Evolutionary conservation across 176 grass and related monocot species (phyloP).

Genomic region (Hsuehochloa calcarea): DNA sequence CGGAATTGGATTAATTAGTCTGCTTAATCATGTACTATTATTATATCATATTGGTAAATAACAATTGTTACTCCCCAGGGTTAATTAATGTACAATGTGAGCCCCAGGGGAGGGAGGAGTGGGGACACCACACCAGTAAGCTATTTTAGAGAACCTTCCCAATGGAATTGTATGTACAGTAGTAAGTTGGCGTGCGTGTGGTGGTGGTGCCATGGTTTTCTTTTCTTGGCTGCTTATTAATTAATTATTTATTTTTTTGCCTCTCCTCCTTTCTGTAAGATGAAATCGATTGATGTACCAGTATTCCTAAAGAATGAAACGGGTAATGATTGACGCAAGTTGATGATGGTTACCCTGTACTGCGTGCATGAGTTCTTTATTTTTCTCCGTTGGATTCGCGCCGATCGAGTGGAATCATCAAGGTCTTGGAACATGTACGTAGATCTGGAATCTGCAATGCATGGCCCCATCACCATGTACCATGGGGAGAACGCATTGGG

Average conservation of each 20-base stretch:
- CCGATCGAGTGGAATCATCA: background rate
- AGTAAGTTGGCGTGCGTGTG: background rate
- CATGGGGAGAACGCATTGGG: too few species aligned
- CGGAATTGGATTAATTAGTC: slow-evolving; percentile 22
- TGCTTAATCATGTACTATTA: slow-evolving; percentile 32
- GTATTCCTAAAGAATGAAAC: background rate
- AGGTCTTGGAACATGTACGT: background rate
- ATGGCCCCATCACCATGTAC: background rate
- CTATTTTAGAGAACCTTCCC: slow-evolving; percentile 1
- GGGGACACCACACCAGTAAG: slow-evolving; percentile 11
- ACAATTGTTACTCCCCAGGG: slow-evolving; percentile 1
- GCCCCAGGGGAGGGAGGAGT: background rate
- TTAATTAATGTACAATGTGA: slow-evolving; percentile 33
- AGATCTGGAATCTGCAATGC: background rate
- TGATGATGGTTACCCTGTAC: background rate
- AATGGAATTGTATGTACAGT: slow-evolving; percentile 23
- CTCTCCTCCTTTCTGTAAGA: background rate
- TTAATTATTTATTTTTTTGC: slow-evolving; percentile 9
- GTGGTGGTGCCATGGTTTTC: background rate
- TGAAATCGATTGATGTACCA: slow-evolving; percentile 5
- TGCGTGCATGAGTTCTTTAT: background rate
- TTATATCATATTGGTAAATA: slow-evolving; percentile 22
- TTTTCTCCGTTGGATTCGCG: background rate
- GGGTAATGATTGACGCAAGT: slow-evolving; percentile 7
- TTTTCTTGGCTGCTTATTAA: background rate